phyloP scores from a whole-genome alignment of 768 basidiomycete species.

The Lactarius sanguifluus region DNA sequence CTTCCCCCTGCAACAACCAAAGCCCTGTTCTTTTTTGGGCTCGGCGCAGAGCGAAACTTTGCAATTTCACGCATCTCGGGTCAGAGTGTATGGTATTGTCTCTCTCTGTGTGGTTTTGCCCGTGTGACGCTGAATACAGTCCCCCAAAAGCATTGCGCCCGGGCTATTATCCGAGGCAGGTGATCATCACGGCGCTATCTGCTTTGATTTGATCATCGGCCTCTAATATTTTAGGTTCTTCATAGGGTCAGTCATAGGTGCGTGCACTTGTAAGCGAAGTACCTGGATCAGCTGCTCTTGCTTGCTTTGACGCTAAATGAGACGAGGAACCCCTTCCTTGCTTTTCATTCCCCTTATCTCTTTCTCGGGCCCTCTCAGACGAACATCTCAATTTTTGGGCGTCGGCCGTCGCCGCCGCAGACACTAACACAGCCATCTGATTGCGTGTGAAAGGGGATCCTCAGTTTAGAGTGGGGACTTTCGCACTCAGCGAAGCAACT shows the following conservation, averaged over 20 bases:
- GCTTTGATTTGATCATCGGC: neutral
- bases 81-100: neutral
- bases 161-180: neutral
- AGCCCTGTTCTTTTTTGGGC: neutral
- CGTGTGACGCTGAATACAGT: neutral
- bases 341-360: too few species aligned
- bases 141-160: neutral
- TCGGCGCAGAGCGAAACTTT: neutral
- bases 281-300: neutral
- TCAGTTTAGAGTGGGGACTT: constrained; percentile 8
- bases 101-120: neutral
- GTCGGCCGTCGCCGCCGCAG: neutral
- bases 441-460: constrained; percentile 3
- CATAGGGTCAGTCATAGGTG: neutral
- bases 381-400: neutral
- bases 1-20: neutral
- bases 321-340: too few species aligned
- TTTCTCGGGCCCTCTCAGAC: too few species aligned
- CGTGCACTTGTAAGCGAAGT: neutral
- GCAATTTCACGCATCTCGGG: constrained; percentile 3
- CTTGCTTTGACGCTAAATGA: neutral
- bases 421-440: neutral
- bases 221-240: neutral
- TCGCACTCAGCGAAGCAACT: constrained; percentile 24
- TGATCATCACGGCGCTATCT: neutral